A percentile compares a stretch with the other conserved stretches of the same genome.
phyloP scores from a whole-genome alignment of 305 asterid genomes.

The Solanum chacoense region DNA sequence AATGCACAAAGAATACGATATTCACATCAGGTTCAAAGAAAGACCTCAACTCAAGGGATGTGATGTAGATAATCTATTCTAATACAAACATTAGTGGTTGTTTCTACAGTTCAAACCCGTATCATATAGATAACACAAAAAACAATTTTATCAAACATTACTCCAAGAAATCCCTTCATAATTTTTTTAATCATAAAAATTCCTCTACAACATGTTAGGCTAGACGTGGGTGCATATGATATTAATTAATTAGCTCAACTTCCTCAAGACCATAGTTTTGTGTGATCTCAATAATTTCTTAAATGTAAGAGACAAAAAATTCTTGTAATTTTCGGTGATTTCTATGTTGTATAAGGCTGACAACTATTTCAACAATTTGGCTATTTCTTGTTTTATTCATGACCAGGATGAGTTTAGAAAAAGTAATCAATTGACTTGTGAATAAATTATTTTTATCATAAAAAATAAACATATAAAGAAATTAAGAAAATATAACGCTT shows the following conservation, averaged over 20 bases:
- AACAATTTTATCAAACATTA: too few relatives aligned
- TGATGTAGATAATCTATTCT: background rate
- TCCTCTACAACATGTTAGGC: background rate
- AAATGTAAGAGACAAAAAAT: background rate
- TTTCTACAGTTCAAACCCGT: accelerated
- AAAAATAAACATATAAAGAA: background rate
- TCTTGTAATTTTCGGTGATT: background rate
- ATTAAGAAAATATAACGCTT: background rate
- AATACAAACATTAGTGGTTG: accelerated
- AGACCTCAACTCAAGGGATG: accelerated
- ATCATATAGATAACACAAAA: too few relatives aligned
- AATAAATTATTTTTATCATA: background rate
- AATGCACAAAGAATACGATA: background rate
- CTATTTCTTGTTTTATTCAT: background rate
- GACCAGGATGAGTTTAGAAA: background rate
- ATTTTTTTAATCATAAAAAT: too few relatives aligned
- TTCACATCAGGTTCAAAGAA: accelerated
- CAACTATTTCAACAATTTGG: background rate
- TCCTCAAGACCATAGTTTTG: background rate
- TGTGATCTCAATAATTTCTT: background rate
- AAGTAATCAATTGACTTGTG: background rate
- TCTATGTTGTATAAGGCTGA: background rate
- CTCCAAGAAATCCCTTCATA: background rate
- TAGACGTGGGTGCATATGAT: background rate
- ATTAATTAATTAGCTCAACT: background rate